These are phyloP conservation scores for Allium fistulosum DNA, from an alignment of 106 monocot genomes.

Conservation along the genomic window DNA sequence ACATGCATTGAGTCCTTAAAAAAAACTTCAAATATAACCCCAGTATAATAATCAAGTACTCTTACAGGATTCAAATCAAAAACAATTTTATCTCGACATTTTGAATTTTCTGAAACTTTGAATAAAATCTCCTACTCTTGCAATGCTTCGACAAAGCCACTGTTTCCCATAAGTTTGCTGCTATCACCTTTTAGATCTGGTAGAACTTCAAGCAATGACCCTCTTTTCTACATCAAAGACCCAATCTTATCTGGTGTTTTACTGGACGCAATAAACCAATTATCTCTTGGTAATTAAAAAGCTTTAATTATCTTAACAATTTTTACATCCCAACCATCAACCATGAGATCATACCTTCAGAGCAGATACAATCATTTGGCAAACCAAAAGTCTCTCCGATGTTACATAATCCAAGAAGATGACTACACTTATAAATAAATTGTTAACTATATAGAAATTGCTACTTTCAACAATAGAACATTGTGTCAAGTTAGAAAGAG, in stretches of 20 bases:
- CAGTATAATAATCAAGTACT: slow-evolving; percentile 98
- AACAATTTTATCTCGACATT: slow-evolving; percentile 57
- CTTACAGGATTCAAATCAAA: slow-evolving; percentile 98
- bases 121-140: slow-evolving; percentile 79
- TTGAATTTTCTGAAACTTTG: slow-evolving; percentile 63
- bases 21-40: slow-evolving; percentile 92
- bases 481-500: no score
- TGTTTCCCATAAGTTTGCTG: slow-evolving; percentile 59
- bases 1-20: slow-evolving; percentile 91
- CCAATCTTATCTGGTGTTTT: slow-evolving; percentile 87
- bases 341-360: no score
- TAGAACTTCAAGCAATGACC: slow-evolving; percentile 63
- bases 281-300: no score
- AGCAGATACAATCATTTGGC: no score
- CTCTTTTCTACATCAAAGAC: slow-evolving; percentile 73
- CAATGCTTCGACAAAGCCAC: slow-evolving; percentile 53
- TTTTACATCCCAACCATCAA: no score
- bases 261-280: no score
- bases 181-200: slow-evolving; percentile 32
- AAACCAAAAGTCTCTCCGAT: no score
- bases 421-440: no score
- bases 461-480: no score
- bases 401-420: no score
- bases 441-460: no score
- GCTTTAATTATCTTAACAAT: no score